Conservation (phyloP, 495 filamentous ascomycete species). For the Apiosordaria backusii region DNA sequence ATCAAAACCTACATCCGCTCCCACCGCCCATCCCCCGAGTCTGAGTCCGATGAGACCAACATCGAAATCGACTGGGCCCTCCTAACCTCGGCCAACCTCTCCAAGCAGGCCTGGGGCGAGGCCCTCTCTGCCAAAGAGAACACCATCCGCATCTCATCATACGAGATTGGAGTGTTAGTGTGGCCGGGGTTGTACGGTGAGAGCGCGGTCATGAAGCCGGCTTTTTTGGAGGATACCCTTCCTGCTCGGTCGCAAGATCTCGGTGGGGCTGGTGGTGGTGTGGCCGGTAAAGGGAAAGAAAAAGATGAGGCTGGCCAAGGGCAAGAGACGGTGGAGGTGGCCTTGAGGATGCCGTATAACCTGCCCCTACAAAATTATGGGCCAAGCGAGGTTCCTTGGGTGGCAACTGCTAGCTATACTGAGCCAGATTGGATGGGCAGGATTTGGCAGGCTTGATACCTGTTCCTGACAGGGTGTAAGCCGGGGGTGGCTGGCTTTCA, state of each 20-base stretch:
- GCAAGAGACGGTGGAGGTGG: slow-evolving; percentile 44
- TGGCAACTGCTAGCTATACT: slow-evolving; percentile 57
- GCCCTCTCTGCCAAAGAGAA: slow-evolving; percentile 43
- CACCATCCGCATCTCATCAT: slow-evolving; percentile 71
- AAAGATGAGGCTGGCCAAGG: slow-evolving; percentile 7
- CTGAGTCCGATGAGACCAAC: neutral
- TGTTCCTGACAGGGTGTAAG: too few species aligned
- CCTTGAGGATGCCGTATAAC: slow-evolving; percentile 79
- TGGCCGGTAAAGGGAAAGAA: neutral
- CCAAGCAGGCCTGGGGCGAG: slow-evolving; percentile 88
- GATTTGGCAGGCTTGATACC: neutral
- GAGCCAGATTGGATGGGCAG: slow-evolving; percentile 68
- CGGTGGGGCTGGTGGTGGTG: slow-evolving; percentile 2
- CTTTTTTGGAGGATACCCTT: slow-evolving; percentile 60
- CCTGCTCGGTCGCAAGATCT: neutral
- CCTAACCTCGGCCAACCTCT: slow-evolving; percentile 41
- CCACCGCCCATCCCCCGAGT: neutral
- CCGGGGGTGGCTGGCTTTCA: neutral
- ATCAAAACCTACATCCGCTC: slow-evolving; percentile 89
- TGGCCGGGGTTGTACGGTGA: slow-evolving; percentile 68
- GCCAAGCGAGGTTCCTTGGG: slow-evolving; percentile 70
- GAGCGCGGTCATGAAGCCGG: slow-evolving; percentile 61
- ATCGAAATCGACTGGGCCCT: neutral
- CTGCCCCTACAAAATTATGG: slow-evolving; percentile 68
- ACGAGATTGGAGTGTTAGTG: slow-evolving; percentile 80